Conservation (phyloP, 805 yeast species). For the Teunomyces funiuensis region DNA sequence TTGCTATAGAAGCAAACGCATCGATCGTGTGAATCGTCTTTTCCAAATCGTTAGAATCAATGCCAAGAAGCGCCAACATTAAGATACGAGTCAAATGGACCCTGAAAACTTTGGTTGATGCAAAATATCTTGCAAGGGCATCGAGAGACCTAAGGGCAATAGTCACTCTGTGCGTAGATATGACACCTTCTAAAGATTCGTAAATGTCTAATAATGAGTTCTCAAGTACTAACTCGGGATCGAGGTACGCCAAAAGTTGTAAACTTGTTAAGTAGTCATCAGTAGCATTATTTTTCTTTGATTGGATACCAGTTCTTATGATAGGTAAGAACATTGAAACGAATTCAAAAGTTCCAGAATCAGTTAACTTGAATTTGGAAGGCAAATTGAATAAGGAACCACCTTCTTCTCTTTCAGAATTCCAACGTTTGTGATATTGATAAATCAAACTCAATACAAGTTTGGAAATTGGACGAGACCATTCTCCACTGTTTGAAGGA, state of each 20-base stretch:
- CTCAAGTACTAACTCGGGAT: conserved; percentile 56
- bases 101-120: conserved; percentile 59
- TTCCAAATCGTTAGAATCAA: conserved; percentile 82
- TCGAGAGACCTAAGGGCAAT: conserved; percentile 70
- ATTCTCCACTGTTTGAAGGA: conserved; percentile 90
- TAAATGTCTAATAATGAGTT: conserved; percentile 69
- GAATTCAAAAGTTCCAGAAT: conserved; percentile 40
- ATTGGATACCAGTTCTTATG: conserved; percentile 70
- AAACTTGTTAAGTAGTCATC: conserved; percentile 60
- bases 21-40: conserved; percentile 70
- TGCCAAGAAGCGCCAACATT: conserved; percentile 69
- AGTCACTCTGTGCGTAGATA: conserved; percentile 75
- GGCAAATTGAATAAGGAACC: conserved; percentile 26
- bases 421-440: conserved; percentile 58
- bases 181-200: conserved; percentile 64
- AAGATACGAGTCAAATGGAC: conserved; percentile 78
- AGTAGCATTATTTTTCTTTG: conserved; percentile 59
- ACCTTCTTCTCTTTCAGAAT: conserved; percentile 46
- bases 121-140: conserved; percentile 65
- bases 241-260: conserved; percentile 61
- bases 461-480: conserved; percentile 73
- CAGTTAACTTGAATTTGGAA: conserved; percentile 31
- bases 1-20: conserved; percentile 66
- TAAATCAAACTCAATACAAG: conserved; percentile 60
- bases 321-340: conserved; percentile 54